These are phyloP conservation scores for Metarhizium anisopliae DNA, from an alignment of 2,329 filamentous ascomycete species.

Conservation along the genomic window DNA sequence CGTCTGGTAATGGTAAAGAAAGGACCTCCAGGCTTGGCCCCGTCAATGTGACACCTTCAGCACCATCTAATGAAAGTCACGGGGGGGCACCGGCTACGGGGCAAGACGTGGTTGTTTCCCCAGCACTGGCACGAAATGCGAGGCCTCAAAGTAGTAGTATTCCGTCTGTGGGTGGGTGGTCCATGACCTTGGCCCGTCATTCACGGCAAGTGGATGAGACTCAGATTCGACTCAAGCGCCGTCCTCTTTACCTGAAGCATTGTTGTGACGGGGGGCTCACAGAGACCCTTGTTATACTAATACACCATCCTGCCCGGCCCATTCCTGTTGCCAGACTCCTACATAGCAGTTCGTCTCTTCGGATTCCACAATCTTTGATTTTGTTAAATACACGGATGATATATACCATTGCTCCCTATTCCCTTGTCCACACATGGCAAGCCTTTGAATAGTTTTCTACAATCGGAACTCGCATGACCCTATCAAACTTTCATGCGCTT, in stretches of 20 bases:
- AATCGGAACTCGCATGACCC: not conserved
- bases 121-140: not conserved
- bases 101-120: not conserved
- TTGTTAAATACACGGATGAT: not conserved
- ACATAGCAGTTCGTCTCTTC: not conserved
- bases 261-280: not conserved
- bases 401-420: not conserved
- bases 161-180: not conserved
- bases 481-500: not conserved
- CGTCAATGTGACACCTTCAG: not conserved
- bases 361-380: not conserved
- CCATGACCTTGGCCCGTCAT: not conserved
- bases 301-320: not conserved
- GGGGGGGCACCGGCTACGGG: not conserved
- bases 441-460: not conserved
- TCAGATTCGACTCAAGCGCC: slow-evolving; percentile 1
- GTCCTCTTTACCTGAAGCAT: not conserved
- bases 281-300: not conserved
- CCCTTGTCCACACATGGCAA: not conserved
- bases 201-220: not conserved
- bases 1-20: not conserved
- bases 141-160: not conserved
- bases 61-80: not conserved
- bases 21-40: not conserved
- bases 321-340: not conserved